These are phyloP conservation scores for Lactarius hatsudake DNA, from an alignment of 768 basidiomycete genomes.

Conservation along the genomic window DNA sequence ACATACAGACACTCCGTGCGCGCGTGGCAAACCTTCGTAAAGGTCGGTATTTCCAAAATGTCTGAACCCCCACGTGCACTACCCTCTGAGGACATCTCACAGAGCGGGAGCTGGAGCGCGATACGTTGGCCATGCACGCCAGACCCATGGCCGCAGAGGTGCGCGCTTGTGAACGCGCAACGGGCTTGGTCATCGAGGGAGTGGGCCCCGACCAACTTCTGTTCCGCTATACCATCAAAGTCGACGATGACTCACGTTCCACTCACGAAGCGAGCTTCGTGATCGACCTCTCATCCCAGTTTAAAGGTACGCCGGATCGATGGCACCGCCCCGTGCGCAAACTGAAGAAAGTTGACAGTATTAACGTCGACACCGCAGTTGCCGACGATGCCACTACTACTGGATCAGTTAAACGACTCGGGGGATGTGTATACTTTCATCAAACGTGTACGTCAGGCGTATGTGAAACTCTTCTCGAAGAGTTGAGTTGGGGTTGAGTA, in stretches of 20 bases:
- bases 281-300: constrained; percentile 21
- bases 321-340: background rate
- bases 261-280: constrained; percentile 26
- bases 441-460: constrained; percentile 57
- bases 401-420: constrained; percentile 69
- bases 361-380: constrained; percentile 76
- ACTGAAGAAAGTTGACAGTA: constrained; percentile 44
- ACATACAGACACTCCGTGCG: constrained; percentile 71
- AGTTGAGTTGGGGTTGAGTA: background rate
- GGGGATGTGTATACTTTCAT: constrained; percentile 72
- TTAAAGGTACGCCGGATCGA: constrained; percentile 16
- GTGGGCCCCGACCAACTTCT: constrained; percentile 70
- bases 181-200: constrained; percentile 64
- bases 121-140: constrained; percentile 52
- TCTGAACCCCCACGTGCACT: background rate
- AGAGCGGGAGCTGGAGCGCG: constrained; percentile 71
- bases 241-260: constrained; percentile 5
- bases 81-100: background rate
- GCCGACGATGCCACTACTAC: constrained; percentile 60
- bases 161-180: constrained; percentile 49
- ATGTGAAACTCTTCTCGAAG: constrained; percentile 34
- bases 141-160: constrained; percentile 55
- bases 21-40: constrained; percentile 58
- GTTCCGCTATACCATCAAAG: constrained; percentile 51
- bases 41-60: constrained; percentile 43